Percentiles rank a stretch among this genome's conserved stretches.
Conservation (phyloP, 176 grass and related monocot genomes). For the Oryza meyeriana region DNA sequence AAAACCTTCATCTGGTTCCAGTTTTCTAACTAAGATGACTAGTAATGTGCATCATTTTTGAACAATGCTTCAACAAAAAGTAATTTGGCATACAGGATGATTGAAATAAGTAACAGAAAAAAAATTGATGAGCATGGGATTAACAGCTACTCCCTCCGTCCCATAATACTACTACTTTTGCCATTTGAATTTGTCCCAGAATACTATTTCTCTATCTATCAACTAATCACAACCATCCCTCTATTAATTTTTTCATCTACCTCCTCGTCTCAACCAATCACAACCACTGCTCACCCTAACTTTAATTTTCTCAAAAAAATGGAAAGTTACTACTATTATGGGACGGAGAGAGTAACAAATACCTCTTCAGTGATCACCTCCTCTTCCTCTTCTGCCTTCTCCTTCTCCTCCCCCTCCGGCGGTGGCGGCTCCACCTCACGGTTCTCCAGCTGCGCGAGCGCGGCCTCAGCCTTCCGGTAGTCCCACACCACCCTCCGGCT, state of each 20-base stretch:
- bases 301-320: too few relatives aligned
- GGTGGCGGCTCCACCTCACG: slow-evolving; percentile 46
- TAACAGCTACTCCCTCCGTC: slow-evolving; percentile 1
- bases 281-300: too few relatives aligned
- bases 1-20: neutral
- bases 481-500: slow-evolving; percentile 52
- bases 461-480: slow-evolving; percentile 64
- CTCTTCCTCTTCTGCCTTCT: slow-evolving; percentile 59
- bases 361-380: slow-evolving; percentile 91
- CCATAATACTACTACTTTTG: too few relatives aligned
- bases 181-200: too few relatives aligned
- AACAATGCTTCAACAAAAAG: neutral
- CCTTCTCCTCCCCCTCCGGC: slow-evolving; percentile 39
- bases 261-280: too few relatives aligned
- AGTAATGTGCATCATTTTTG: neutral
- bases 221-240: too few relatives aligned
- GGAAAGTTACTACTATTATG: too few relatives aligned
- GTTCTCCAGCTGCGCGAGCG: slow-evolving; percentile 75
- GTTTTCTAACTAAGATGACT: neutral
- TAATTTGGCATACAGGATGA: neutral
- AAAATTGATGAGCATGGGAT: neutral
- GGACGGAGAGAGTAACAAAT: too few relatives aligned
- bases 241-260: too few relatives aligned
- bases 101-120: neutral
- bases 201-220: too few relatives aligned